These are phyloP conservation scores for Leccinum boreale DNA, from an alignment of 768 basidiomycete genomes.

Conservation along the genomic window DNA sequence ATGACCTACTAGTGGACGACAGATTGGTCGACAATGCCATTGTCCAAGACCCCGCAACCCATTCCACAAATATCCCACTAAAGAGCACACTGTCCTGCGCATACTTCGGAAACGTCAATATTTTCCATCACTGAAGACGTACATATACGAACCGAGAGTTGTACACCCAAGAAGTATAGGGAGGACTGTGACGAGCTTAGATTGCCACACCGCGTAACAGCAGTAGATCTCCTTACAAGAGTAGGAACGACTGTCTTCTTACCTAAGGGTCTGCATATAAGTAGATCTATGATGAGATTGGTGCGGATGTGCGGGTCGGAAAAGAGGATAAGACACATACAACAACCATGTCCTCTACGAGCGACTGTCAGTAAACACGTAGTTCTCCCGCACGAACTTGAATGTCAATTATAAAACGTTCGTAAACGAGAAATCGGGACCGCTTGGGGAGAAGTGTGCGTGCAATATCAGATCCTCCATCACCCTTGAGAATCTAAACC, in stretches of 20 bases:
- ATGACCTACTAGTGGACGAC: constrained; percentile 27
- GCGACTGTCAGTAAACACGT: constrained; percentile 19
- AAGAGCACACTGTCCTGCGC: constrained; percentile 28
- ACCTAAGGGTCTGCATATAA: too few relatives aligned
- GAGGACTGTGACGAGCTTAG: constrained; percentile 21
- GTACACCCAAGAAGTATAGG: constrained; percentile 29
- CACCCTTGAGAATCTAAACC: too few relatives aligned
- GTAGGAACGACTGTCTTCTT: too few relatives aligned
- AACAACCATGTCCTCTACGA: constrained; percentile 28
- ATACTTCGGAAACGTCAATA: constrained; percentile 7
- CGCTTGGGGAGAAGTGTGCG: too few relatives aligned
- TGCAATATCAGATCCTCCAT: too few relatives aligned
- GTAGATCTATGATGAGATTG: constrained; percentile 1
- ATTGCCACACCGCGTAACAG: constrained; percentile 32
- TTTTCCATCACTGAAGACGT: background rate
- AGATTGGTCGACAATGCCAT: constrained; percentile 34
- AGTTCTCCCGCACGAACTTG: constrained; percentile 23
- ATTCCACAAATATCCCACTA: constrained; percentile 20
- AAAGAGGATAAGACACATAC: constrained; percentile 11
- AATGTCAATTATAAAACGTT: constrained; percentile 7
- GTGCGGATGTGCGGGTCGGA: background rate
- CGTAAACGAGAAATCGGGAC: constrained; percentile 24
- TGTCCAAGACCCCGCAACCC: constrained; percentile 34
- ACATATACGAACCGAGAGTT: constrained; percentile 18
- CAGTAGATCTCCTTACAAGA: constrained; percentile 17